Conservation (phyloP, 2,329 filamentous ascomycete genomes). For the Akanthomyces lecanii region DNA sequence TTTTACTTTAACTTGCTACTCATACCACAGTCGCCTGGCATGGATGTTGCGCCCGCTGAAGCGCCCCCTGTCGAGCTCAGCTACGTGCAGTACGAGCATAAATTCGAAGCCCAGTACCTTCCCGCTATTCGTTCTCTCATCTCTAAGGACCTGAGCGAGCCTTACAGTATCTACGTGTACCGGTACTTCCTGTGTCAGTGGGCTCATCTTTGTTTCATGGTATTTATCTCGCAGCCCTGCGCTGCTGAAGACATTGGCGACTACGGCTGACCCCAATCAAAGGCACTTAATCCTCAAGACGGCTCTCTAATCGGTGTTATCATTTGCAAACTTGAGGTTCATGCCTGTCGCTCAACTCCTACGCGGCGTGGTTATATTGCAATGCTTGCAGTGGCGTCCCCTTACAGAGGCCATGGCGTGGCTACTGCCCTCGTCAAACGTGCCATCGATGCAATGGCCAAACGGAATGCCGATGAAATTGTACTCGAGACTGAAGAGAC, state of each 20-base stretch:
- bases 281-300: slow-evolving; percentile 59
- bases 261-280: background rate
- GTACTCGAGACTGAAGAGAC: slow-evolving; percentile 94
- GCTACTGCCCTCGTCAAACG: slow-evolving; percentile 83
- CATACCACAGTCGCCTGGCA: background rate
- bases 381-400: slow-evolving; percentile 88
- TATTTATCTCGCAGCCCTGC: slow-evolving; percentile 33
- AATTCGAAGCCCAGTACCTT: slow-evolving; percentile 62
- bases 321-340: slow-evolving; percentile 88
- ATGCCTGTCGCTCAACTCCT: slow-evolving; percentile 72
- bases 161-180: slow-evolving; percentile 99
- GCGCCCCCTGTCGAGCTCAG: slow-evolving; percentile 45
- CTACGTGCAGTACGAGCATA: slow-evolving; percentile 60
- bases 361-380: slow-evolving; percentile 90
- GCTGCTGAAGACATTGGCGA: slow-evolving; percentile 15
- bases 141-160: slow-evolving; percentile 92
- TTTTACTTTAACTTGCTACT: background rate
- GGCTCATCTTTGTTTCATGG: slow-evolving; percentile 96
- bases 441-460: slow-evolving; percentile 88
- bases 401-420: slow-evolving; percentile 78
- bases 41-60: slow-evolving; percentile 32
- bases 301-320: slow-evolving; percentile 78
- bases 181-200: slow-evolving; percentile 97
- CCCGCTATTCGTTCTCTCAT: slow-evolving; percentile 88
- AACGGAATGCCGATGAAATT: slow-evolving; percentile 82